Percentiles rank a stretch among this genome's conserved stretches.
These are phyloP conservation scores for Bipolaris zeicola DNA, from an alignment of 2,329 filamentous ascomycete species.

Conservation along the genomic window DNA sequence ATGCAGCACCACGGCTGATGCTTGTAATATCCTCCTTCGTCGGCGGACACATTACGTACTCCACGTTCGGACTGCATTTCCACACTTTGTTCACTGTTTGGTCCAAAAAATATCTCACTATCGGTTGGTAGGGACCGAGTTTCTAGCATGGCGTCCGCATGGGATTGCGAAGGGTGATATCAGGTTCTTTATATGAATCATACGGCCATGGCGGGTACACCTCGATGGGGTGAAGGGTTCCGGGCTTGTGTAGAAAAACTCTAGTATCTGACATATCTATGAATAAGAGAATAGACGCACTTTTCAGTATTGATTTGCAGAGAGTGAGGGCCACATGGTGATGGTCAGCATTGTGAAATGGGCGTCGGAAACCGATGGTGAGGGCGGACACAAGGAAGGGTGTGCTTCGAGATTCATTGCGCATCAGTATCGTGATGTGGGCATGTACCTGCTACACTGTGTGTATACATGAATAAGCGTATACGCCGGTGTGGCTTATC, in stretches of 20 bases:
- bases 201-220: constrained; percentile 35
- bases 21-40: constrained; percentile 10
- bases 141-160: constrained; percentile 49
- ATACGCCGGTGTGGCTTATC: neutral
- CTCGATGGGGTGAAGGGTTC: constrained; percentile 27
- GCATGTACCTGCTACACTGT: neutral
- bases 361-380: neutral
- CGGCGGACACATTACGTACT: constrained; percentile 16
- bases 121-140: constrained; percentile 36
- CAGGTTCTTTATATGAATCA: constrained; percentile 38
- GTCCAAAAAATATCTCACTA: constrained; percentile 35
- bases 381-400: neutral
- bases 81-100: constrained; percentile 30
- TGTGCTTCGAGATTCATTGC: neutral
- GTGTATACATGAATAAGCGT: neutral
- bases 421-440: neutral
- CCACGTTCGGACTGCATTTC: constrained; percentile 19
- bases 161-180: constrained; percentile 43
- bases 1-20: constrained; percentile 6
- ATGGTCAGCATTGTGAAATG: neutral
- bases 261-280: constrained; percentile 36
- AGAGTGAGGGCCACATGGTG: neutral
- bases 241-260: constrained; percentile 37
- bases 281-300: constrained; percentile 23
- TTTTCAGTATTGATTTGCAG: neutral